These are phyloP conservation scores for Noccaea caerulescens DNA, from an alignment of 345 rosid species.

Conservation along the genomic window DNA sequence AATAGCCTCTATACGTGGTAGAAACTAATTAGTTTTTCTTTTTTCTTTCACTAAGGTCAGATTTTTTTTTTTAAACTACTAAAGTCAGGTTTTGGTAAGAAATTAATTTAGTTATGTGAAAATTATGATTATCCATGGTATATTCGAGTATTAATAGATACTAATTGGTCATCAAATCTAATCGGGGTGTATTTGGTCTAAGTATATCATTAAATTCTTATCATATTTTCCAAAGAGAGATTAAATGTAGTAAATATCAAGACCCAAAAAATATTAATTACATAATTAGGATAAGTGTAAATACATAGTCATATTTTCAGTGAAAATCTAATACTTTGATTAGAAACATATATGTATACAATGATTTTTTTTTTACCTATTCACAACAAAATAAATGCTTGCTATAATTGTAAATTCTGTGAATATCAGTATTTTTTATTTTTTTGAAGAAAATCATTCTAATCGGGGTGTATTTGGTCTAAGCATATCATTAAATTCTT, in stretches of 20 bases:
- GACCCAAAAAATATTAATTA: too few relatives aligned
- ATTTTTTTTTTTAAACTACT: too few relatives aligned
- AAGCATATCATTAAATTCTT: too few relatives aligned
- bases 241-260: constrained; percentile 6
- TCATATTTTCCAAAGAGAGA: background rate
- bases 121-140: constrained; percentile 18
- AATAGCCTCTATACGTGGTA: constrained; percentile 11
- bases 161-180: background rate
- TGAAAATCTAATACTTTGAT: background rate
- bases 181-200: background rate
- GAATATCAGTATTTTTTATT: too few relatives aligned
- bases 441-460: too few relatives aligned
- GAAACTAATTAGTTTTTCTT: background rate
- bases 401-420: background rate
- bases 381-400: background rate
- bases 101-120: background rate
- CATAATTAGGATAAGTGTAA: background rate
- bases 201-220: background rate
- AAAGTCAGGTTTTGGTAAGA: too few relatives aligned
- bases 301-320: background rate
- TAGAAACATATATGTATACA: background rate
- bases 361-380: background rate
- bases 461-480: too few relatives aligned
- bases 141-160: constrained; percentile 18
- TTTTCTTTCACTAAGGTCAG: background rate